Evolutionary conservation across 768 basidiomycete genomes (phyloP).

Genomic region (Serendipita sp.): DNA sequence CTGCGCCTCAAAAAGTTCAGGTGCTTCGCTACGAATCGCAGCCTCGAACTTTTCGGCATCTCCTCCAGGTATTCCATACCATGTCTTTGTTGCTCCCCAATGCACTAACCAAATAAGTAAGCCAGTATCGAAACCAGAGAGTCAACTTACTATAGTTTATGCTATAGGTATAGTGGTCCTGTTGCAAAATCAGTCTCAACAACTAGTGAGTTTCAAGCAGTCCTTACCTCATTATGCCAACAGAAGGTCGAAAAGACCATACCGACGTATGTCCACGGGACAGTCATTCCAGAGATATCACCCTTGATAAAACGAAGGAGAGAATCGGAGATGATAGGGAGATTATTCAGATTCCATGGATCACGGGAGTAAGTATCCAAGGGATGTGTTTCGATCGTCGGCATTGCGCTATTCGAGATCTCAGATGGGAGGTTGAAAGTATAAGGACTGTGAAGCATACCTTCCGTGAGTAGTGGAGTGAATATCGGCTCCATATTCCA

Average conservation of each 20-base stretch:
- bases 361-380: conserved; percentile 73
- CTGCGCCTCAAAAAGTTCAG: conserved; percentile 94
- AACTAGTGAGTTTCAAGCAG: not conserved
- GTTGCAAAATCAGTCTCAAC: conserved; percentile 2
- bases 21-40: conserved; percentile 87
- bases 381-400: conserved; percentile 87
- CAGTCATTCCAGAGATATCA: conserved; percentile 98
- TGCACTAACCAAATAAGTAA: conserved; percentile 50
- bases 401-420: conserved; percentile 56
- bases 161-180: conserved; percentile 97
- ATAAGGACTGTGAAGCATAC: conserved; percentile 26
- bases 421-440: not conserved
- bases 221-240: conserved; percentile 90
- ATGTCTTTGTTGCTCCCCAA: conserved; percentile 99
- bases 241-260: conserved; percentile 99
- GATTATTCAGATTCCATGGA: conserved; percentile 96
- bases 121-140: conserved; percentile 13
- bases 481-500: conserved; percentile 98
- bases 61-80: conserved; percentile 96
- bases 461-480: conserved; percentile 96
- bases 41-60: conserved; percentile 94
- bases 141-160: conserved; percentile 67
- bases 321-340: conserved; percentile 83
- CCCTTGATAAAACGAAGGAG: conserved; percentile 94
- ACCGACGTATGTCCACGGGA: conserved; percentile 97